Evolutionary conservation across 2,329 filamentous ascomycete genomes (phyloP).

Genomic region (Pyricularia grisea): DNA sequence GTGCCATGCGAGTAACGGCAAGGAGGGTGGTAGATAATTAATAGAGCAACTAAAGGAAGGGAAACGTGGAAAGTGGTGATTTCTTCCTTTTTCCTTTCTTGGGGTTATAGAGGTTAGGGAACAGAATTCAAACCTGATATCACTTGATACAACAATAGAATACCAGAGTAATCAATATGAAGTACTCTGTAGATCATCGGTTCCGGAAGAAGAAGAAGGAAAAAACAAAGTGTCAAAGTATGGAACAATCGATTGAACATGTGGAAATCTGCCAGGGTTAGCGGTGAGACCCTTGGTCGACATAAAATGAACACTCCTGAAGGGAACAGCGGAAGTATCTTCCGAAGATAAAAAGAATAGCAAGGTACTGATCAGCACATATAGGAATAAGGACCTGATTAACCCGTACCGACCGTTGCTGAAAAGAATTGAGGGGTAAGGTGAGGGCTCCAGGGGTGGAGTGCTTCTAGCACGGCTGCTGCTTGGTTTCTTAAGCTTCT

Average conservation of each 20-base stretch:
- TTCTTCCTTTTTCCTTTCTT: background rate
- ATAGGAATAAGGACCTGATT: background rate
- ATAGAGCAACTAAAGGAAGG: background rate
- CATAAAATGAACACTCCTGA: background rate
- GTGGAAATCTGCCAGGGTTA: background rate
- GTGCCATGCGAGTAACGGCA: background rate
- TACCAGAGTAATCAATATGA: background rate
- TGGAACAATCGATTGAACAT: background rate
- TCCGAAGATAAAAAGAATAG: background rate
- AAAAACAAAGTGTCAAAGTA: background rate
- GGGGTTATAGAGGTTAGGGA: background rate
- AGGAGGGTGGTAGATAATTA: background rate
- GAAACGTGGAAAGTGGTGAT: background rate
- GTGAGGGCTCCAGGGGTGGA: background rate
- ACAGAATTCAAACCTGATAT: background rate
- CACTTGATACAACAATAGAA: background rate
- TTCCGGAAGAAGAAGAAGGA: background rate
- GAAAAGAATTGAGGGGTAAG: background rate
- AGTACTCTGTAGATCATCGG: background rate
- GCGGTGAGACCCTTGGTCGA: background rate
- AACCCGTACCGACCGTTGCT: background rate
- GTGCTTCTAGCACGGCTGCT: background rate
- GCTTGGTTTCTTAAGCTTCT: constrained; percentile 6
- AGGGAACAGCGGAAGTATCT: background rate
- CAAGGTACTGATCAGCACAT: background rate